A percentile compares a stretch with the other conserved stretches of the same genome.
These are phyloP conservation scores for Ilex asprella DNA, from an alignment of 257 asterid species.

Conservation along the genomic window DNA sequence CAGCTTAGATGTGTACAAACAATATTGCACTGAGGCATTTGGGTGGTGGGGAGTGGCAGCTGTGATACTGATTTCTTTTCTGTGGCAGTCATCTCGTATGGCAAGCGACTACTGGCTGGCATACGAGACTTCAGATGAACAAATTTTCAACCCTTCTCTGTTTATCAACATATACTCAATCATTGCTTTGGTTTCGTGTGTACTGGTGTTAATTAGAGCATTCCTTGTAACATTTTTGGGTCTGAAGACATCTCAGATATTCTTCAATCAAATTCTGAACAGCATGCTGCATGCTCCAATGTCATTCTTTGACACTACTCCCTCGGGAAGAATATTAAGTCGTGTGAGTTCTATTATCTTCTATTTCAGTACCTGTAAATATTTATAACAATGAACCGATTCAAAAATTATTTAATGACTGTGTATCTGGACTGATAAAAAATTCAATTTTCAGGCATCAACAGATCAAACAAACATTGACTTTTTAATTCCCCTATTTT, in stretches of 20 bases:
- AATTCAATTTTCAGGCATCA: constrained; percentile 43
- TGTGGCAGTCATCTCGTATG: constrained; percentile 45
- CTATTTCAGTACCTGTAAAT: too few relatives aligned
- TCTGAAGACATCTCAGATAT: constrained; percentile 45
- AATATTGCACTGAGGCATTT: constrained; percentile 49
- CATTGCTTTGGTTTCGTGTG: constrained; percentile 29
- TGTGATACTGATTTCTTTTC: constrained; percentile 24
- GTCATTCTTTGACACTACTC: constrained; percentile 87
- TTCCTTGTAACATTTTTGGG: constrained; percentile 31
- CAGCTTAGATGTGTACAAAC: constrained; percentile 38
- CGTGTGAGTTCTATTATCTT: constrained; percentile 41
- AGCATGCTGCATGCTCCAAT: constrained; percentile 73
- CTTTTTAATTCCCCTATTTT: constrained; percentile 36
- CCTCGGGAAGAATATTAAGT: constrained; percentile 66
- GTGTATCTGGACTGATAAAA: background rate
- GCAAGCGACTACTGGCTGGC: constrained; percentile 71
- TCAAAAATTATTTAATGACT: background rate
- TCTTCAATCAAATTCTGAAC: constrained; percentile 40
- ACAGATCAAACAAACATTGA: constrained; percentile 57
- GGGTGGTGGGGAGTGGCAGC: constrained; percentile 65
- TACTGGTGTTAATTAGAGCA: constrained; percentile 30
- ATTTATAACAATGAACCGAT: too few relatives aligned
- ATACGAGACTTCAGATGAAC: constrained; percentile 48
- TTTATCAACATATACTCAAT: constrained; percentile 38
- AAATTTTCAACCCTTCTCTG: constrained; percentile 26